Evolutionary conservation across 179 eudicot genomes (phyloP), one percentile per base, ranked within the genome.

Genomic region (Spinacia oleracea): DNA sequence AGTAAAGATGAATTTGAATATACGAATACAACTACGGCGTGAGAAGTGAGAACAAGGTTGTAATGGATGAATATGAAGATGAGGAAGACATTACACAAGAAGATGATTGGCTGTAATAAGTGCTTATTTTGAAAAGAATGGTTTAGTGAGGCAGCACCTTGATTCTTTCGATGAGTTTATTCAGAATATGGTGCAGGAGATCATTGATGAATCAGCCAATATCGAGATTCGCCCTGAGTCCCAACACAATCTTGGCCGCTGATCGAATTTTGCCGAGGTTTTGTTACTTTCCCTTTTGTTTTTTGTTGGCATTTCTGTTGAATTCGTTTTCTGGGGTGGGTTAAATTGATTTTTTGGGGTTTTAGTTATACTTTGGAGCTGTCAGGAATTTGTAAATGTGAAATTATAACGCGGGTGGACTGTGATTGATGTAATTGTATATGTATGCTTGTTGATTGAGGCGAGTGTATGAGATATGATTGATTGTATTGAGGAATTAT

Each of bases 81-180:
- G 82, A 77, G 6, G 96, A 93, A 31, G 99, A 96, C 67, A 96
- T 96, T 14, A 93, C 98, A 0, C 99, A 96, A 73, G 99, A 96
- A 45, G 99, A 96, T 62, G 98, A 96, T 1, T 96, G 99, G 91
- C 99, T 0, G 99, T 96, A 0, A 96, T 96, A 21, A 93, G 99
- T 50, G 91, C 98, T 0, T 96, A 89, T 63, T 96, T 96, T 45
- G 98, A 93, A 62, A 97, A 96, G 72, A 96, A 93, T 69, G 99
- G 99, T 6, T 77, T 96, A 69, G 99, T 96, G 10, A 78, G 99
- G 0, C 99, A 96, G 58, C 99, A 96, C 63, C 86, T 96, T 15
- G 99, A 96, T 46, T 96, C 99, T 0, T 91, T 96, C 71, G 98
- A 96, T 70, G 99, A 96, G 88, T 96, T 96, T 76, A 96, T 96